Base-by-base conservation (phyloP, 352 stramenopile genomes). In the Elongisporangium anandrum region DNA sequence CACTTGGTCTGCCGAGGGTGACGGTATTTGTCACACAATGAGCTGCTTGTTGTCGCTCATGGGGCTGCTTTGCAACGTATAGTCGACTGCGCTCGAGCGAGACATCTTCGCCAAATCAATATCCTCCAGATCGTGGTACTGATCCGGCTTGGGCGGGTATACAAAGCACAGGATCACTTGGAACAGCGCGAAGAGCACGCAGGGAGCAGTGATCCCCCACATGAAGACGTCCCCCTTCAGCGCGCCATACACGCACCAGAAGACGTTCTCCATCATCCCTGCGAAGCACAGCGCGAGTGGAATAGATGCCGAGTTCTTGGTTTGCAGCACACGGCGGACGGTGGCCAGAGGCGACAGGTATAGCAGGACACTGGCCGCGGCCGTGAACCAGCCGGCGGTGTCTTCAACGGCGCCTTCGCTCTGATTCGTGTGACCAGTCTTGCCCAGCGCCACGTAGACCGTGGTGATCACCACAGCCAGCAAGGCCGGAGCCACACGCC, bases 201-300 rank as follows among this genome's bases (percentile, higher is more conserved):
- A 41, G 9, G 29, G 29, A 4, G 29, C 29, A 2, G 29, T 41
- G 29, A 41, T 41, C 4, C 29, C 29, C 29, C 29, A 76, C 4
- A 77, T 56, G 52, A 81, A 69, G 62, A 67, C 61, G 64, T 81
- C 69, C 54, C 34, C 55, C 10, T 61, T 59, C n/a, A 75, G 58
- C 34, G 74, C 56, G 0, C 58, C 64, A 47, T 81, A 72, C 19
- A 72, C 23, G 26, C 78, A 59, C 72, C 72, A 78, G 13, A 75
- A 54, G 15, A 52, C n/a, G 57, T 68, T 75, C 52, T 66, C 76
- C 23, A 78, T 23, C 34, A 58, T 54, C 22, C 63, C 65, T 1
- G 67, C 64, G 10, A 65, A 55, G 45, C 75, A 77, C 50, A 87
- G 66, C 22, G 69, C 56, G 23, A 87, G 77, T 45, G 80, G 73